Base-by-base conservation (phyloP, 768 basidiomycete species). In the Cystoderma amianthinum region DNA sequence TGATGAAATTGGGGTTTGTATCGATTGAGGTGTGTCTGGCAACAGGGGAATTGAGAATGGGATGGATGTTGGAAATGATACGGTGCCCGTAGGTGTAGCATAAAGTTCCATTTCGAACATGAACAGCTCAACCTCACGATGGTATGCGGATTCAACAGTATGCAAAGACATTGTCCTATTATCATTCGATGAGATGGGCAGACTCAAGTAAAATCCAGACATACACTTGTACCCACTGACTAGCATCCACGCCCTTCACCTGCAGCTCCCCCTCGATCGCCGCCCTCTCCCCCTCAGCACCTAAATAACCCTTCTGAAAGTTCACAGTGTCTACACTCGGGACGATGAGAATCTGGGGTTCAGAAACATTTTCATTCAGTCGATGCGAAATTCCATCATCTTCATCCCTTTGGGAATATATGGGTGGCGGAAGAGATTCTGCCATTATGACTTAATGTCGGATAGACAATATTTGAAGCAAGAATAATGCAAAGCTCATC, bases 181-280 rank as follows among this genome's bases (percentile, higher is more conserved):
- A 46, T 41, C 5, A 12, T 18, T 28, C 19, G 18, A 24, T 6
- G 11, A 23, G 47, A 28, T 28, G 25, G n/a, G 25, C n/a, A n/a
- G 25, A 36, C 12, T 36, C 28, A 9, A 9, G 28, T 30, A 9
- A 43, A 41, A 30, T 40, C 46, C 47, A 43, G 40, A 76, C 88
- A 69, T 61, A 88, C 89, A 89, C 65, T 66, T 78, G 78, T 42
- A 64, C 60, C 79, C 83, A 86, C 48, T 64, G 70, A 40, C 65
- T 67, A 40, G 68, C 63, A 43, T 73, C 71, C 24, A 71, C 69
- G 42, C 77, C 83, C 61, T 92, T 93, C 49, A 92, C 67, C 57
- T 92, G 90, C 13, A 93, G 69, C 56, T 92, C 90, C 36, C 91
- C 91, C 54, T 91, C 89, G 40, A 93, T 76, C 6, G 86, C 82